phyloP scores from a whole-genome alignment of 768 basidiomycete species.

The Sporobolomyces roseus region DNA sequence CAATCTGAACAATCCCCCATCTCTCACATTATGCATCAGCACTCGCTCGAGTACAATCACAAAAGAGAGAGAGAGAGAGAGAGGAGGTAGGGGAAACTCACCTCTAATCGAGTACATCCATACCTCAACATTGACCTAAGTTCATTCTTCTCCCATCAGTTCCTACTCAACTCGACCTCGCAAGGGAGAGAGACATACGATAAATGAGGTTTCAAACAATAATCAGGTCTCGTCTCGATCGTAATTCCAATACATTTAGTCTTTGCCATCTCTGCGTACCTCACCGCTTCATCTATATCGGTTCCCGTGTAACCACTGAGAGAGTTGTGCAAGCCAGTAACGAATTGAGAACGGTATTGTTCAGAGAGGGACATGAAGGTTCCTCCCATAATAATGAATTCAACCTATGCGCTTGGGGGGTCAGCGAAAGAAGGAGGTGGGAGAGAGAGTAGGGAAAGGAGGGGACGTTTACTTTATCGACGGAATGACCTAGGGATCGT shows the following conservation, averaged over 20 bases:
- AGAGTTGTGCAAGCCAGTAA: constrained; percentile 95
- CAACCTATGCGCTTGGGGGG: constrained; percentile 10
- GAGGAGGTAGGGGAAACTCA: neutral
- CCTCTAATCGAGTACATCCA: constrained; percentile 91
- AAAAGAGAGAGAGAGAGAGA: neutral
- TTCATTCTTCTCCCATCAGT: neutral
- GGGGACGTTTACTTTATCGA: constrained; percentile 70
- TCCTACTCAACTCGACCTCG: neutral
- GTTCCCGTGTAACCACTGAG: constrained; percentile 86
- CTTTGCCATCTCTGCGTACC: constrained; percentile 93
- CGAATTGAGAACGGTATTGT: constrained; percentile 85
- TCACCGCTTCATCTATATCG: constrained; percentile 94
- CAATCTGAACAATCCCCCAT: constrained; percentile 64
- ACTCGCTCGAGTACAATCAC: too few species aligned
- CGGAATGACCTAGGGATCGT: constrained; percentile 89
- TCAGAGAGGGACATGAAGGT: constrained; percentile 99
- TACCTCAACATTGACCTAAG: constrained; percentile 95
- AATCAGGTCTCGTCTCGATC: constrained; percentile 96
- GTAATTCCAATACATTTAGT: constrained; percentile 99
- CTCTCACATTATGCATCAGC: too few species aligned
- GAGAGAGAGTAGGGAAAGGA: neutral
- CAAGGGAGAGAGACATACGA: constrained; percentile 54
- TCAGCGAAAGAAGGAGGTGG: neutral
- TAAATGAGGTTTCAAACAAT: constrained; percentile 92
- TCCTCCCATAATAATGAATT: constrained; percentile 62